Conservation (phyloP, 345 rosid genomes). For the Abelmoschus esculentus region DNA sequence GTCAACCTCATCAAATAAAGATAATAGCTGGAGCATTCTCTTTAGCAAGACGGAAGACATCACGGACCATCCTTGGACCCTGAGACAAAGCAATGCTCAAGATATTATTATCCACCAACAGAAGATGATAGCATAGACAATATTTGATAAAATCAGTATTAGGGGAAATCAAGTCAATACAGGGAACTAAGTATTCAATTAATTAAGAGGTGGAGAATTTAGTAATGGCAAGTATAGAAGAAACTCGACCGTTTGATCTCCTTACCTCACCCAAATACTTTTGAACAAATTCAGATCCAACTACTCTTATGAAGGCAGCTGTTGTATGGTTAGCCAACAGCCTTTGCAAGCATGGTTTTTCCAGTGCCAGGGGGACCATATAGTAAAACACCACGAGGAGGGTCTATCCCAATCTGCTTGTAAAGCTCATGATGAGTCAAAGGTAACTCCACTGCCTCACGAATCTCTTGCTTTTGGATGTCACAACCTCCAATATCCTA, state of each 20-base stretch:
- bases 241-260: not conserved
- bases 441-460: conserved; percentile 26
- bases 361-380: conserved; percentile 85
- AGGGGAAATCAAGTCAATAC: not conserved
- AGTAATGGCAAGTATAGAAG: not conserved
- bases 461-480: conserved; percentile 87
- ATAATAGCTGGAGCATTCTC: conserved; percentile 99
- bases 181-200: not conserved
- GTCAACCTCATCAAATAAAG: conserved; percentile 92
- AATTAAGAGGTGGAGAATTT: not conserved
- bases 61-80: conserved; percentile 99
- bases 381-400: too few species aligned
- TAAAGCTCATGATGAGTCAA: too few species aligned
- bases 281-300: conserved; percentile 97
- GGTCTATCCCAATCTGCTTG: too few species aligned
- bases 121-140: not conserved
- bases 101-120: conserved; percentile 1
- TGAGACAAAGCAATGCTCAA: conserved; percentile 19
- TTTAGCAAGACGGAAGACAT: conserved; percentile 95
- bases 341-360: conserved; percentile 96
- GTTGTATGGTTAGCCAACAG: conserved; percentile 98
- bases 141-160: not conserved
- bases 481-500: conserved; percentile 99
- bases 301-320: conserved; percentile 95
- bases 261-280: conserved; percentile 94